phyloP scores from a whole-genome alignment of 306 rosid genomes.

The Gillenia trifoliata region DNA sequence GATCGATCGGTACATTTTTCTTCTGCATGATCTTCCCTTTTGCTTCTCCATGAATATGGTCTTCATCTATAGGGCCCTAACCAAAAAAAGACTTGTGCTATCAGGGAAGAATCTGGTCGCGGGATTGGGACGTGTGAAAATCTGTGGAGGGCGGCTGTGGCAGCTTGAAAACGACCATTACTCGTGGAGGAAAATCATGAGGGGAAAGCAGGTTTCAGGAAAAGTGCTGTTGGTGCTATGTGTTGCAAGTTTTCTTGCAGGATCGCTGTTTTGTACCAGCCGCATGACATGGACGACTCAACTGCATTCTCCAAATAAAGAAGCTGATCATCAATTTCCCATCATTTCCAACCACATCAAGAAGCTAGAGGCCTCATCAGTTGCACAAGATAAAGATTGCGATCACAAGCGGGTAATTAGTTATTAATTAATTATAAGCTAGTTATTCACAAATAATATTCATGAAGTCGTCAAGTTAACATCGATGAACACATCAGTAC shows the following conservation, averaged over 20 bases:
- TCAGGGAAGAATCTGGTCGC: conserved; percentile 9
- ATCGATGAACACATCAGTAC: too few species aligned
- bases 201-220: conserved; percentile 53
- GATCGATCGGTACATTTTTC: not conserved
- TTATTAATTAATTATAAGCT: not conserved
- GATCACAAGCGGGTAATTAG: conserved; percentile 38
- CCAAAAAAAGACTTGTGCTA: not conserved
- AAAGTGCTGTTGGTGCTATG: conserved; percentile 48
- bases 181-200: conserved; percentile 26
- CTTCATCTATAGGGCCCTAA: not conserved
- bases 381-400: conserved; percentile 5
- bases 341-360: conserved; percentile 12
- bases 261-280: conserved; percentile 55
- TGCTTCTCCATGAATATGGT: not conserved
- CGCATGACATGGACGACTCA: conserved; percentile 45
- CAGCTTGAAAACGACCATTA: not conserved
- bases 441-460: too few species aligned
- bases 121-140: not conserved
- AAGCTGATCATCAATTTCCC: conserved; percentile 13
- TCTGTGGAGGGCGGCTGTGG: conserved; percentile 3
- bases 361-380: not conserved
- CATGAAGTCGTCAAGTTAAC: not conserved
- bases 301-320: conserved; percentile 19
- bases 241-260: conserved; percentile 68
- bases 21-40: not conserved